Evolutionary conservation across 108 stramenopile species (phyloP), one percentile per base, ranked within the genome.

Genomic region (Pseudonitzschia multistriata): DNA sequence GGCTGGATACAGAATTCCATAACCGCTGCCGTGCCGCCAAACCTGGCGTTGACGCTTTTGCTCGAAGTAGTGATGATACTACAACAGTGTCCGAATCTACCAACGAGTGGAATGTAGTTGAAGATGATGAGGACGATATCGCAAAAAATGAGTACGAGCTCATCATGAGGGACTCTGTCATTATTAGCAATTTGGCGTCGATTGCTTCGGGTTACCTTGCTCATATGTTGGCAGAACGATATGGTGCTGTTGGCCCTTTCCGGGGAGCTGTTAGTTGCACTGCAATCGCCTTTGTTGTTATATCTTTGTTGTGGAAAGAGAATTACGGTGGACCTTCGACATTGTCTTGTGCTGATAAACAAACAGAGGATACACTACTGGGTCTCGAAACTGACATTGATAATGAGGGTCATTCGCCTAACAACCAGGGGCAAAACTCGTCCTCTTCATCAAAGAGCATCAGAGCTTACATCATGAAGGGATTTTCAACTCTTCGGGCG

Each of bases 231-330:
- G 85, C 83, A 6, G 81, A 73, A 50, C 40, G 29, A 11, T 67
- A 64, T n/a, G 92, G 93, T 17, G 74, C 84, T 48, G 85, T 86
- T 14, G 90, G 90, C 15, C 93, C 93, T 8, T 94, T 94, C 49
- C 62, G 88, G 62, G 81, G 81, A 30, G 88, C 93, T 36, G 83
- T 91, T 4, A 69, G 63, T 21, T 80, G 87, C 28, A 89, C 88
- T 19, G 49, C 68, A 0, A 28, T 86, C 39, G 88, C 82, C 10
- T 42, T 88, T 11, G 37, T 79, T 22, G 67, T 84, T 0, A 68
- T 90, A 0, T 42, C 37, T 5, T 31, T 61, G 27, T 15, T 71
- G 31, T 95, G 91, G 91, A 62, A 50, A 34, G 93, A 95, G 64
- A 95, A 95, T 70, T 89, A 91, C 65, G 93, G 90, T 3, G 45